Evolutionary conservation across 192 early-diverging fungal genomes (phyloP), one percentile per base, ranked within the genome.

Genomic region (Mortierella hygrophila): DNA sequence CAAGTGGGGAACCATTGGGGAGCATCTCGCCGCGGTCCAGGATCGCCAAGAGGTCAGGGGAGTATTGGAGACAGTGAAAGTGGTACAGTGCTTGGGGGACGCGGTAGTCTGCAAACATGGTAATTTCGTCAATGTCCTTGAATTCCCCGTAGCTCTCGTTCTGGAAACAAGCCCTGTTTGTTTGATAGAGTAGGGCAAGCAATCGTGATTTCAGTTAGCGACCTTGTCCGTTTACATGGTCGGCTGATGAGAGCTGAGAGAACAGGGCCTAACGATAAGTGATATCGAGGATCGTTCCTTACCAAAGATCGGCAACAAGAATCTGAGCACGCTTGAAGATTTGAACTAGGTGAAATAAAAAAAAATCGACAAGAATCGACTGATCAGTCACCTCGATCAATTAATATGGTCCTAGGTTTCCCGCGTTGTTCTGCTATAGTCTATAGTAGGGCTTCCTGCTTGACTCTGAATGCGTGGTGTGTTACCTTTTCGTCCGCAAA

Each of bases 41-140:
- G 38, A 80, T 90, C 7, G 81, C 70, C 0, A 84, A 55, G 69
- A 97, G 87, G 35, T 88, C 82, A 20, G 89, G 81, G 29, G 94
- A 96, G 89, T 96, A 97, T 70, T 88, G 73, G 16, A 97, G 88
- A 3, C 91, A 89, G 32, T 93, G 93, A 52, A 96, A 91, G 74
- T 96, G 92, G 76, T 93, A 92, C 42, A 95, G 78, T 11, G 94
- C 94, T 89, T 97, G 92, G 6, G 92, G 93, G 29, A 96, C 92
- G n/a, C 96, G 89, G 82, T 96, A 97, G 82, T 97, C 96, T 6
- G 96, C 96, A 94, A 97, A 97, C 95, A 97, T 97, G 18, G 96
- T 97, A 42, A 97, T 91, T 18, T 88, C 60, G 77, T 95, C 93
- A 87, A 97, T 96, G 77, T 96, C 95, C 37, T 89, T 65, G 80